phyloP scores from a whole-genome alignment of 345 rosid species.

The Eucalyptus melliodora region DNA sequence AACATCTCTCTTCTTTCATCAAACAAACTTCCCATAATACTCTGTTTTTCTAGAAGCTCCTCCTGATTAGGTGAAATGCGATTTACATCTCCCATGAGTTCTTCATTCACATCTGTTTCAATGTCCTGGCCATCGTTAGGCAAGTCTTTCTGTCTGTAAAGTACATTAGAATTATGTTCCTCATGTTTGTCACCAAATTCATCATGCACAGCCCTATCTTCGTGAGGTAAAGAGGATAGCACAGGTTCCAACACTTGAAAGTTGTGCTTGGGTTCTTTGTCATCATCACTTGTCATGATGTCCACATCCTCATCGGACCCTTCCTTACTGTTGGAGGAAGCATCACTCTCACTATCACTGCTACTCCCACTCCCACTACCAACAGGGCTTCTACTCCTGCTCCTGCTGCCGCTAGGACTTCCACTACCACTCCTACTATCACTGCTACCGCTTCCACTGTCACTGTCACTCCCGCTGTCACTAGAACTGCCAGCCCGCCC shows the following conservation, averaged over 20 bases:
- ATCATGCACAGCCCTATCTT: conserved; percentile 10
- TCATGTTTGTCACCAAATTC: conserved; percentile 29
- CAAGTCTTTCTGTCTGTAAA: conserved; percentile 43
- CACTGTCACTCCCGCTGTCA: conserved; percentile 71
- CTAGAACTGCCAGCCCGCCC: conserved; percentile 56
- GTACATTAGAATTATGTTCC: conserved; percentile 35
- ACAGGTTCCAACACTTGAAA: conserved; percentile 25
- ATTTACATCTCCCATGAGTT: conserved; percentile 15
- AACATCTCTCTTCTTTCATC: conserved; percentile 46
- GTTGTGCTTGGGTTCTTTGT: conserved; percentile 37
- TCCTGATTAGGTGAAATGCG: conserved; percentile 20
- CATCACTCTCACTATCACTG: conserved; percentile 91
- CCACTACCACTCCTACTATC: conserved; percentile 59
- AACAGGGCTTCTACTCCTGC: conserved; percentile 34
- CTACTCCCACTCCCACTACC: conserved; percentile 69
- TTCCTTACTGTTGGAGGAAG: conserved; percentile 77
- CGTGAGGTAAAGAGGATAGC: conserved; percentile 9
- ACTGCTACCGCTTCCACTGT: conserved; percentile 52
- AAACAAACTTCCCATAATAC: conserved; percentile 69
- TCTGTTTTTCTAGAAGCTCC: conserved; percentile 37
- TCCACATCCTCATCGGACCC: conserved; percentile 94
- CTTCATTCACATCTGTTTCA: conserved; percentile 13
- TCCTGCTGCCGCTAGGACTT: conserved; percentile 42
- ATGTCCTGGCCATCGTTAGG: conserved; percentile 41
- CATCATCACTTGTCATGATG: conserved; percentile 83